Percentiles rank a stretch among this genome's conserved stretches.
Evolutionary conservation across 2,329 filamentous ascomycete genomes (phyloP).

Genomic region (Microcyclospora tardicrescens): DNA sequence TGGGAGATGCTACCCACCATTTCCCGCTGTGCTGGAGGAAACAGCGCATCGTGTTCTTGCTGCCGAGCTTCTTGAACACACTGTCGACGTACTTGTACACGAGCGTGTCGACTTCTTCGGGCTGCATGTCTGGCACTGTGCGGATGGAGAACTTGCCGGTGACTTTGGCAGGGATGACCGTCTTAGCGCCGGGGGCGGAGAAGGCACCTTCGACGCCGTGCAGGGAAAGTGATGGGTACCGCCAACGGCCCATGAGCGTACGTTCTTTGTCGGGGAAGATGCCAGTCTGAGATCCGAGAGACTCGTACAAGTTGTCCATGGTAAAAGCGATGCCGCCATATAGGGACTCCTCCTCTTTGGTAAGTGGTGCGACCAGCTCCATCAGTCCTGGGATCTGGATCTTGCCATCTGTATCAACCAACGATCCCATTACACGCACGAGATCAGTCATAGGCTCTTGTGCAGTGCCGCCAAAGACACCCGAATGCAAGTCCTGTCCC

Average conservation of each 20-base stretch:
- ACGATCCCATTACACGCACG: constrained; percentile 62
- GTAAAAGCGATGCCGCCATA: constrained; percentile 87
- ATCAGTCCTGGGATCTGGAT: constrained; percentile 89
- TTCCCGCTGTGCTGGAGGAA: constrained; percentile 81
- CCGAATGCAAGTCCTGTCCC: constrained; percentile 86
- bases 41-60: constrained; percentile 82
- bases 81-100: constrained; percentile 76
- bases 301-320: constrained; percentile 90
- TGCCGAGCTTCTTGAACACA: constrained; percentile 72
- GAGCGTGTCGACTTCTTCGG: constrained; percentile 70
- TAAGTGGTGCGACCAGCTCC: constrained; percentile 83
- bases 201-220: constrained; percentile 95
- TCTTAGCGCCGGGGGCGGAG: constrained; percentile 87
- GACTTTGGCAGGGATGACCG: constrained; percentile 95
- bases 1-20: constrained; percentile 96
- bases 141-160: constrained; percentile 97
- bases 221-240: constrained; percentile 82
- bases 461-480: constrained; percentile 89
- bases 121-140: constrained; percentile 95
- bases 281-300: constrained; percentile 74
- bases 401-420: constrained; percentile 83
- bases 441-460: constrained; percentile 99
- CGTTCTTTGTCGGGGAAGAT: constrained; percentile 81
- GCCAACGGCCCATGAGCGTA: constrained; percentile 92
- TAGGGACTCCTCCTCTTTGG: constrained; percentile 72